phyloP scores from a whole-genome alignment of 2,329 filamentous ascomycete genomes.

The Trichoderma sp. region DNA sequence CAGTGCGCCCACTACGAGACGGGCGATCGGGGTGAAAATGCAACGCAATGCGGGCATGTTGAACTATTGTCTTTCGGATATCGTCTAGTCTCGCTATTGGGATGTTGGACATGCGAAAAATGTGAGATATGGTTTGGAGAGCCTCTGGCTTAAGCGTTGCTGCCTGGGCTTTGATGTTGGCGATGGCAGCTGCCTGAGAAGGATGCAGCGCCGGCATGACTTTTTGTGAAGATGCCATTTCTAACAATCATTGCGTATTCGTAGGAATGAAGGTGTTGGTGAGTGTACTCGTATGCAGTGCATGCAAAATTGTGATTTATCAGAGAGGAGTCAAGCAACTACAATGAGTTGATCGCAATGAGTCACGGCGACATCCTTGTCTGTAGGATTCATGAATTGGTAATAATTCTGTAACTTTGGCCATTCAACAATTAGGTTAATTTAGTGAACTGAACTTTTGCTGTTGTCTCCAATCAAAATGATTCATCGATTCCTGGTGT shows the following conservation, averaged over 20 bases:
- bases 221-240: background rate
- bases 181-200: slow-evolving; percentile 8
- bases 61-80: background rate
- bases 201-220: background rate
- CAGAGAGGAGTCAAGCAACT: background rate
- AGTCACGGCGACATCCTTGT: background rate
- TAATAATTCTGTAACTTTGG: background rate
- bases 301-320: background rate
- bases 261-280: background rate
- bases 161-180: slow-evolving; percentile 10
- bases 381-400: background rate
- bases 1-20: slow-evolving; percentile 9
- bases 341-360: background rate
- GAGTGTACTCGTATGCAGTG: no score
- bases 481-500: background rate
- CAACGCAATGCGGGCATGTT: slow-evolving; percentile 22
- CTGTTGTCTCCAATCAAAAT: background rate
- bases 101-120: slow-evolving; percentile 17
- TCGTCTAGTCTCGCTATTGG: background rate
- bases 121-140: background rate
- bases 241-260: background rate
- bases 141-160: background rate
- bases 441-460: background rate
- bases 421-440: background rate
- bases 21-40: slow-evolving; percentile 28